Percentiles rank a stretch among this genome's conserved stretches.
Evolutionary conservation across 306 rosid genomes (phyloP).

Genomic region (Pterocarpus santalinus): DNA sequence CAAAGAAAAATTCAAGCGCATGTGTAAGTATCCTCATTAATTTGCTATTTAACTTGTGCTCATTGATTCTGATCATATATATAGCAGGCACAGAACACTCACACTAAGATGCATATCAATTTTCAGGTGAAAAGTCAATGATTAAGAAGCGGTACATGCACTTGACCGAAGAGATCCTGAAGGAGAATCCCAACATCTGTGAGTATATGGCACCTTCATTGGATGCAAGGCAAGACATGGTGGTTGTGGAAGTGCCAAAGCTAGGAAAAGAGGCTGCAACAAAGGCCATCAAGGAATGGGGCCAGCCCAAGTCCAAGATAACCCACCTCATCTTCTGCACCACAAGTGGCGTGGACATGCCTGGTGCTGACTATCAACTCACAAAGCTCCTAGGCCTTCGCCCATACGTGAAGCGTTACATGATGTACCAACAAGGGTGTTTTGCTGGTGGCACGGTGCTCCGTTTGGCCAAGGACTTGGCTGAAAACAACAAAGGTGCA

Average conservation of each 20-base stretch:
- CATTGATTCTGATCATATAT: neutral
- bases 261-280: constrained; percentile 53
- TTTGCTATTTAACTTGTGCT: neutral
- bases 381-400: constrained; percentile 47
- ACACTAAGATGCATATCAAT: neutral
- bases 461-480: no score
- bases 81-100: neutral
- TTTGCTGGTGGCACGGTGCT: no score
- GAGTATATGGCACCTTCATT: constrained; percentile 54
- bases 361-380: constrained; percentile 53
- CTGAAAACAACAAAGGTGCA: no score
- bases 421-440: constrained; percentile 49
- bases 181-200: constrained; percentile 41
- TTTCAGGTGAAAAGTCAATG: constrained; percentile 46
- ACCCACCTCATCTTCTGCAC: constrained; percentile 50
- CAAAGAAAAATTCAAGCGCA: constrained; percentile 52
- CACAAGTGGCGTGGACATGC: constrained; percentile 53
- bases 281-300: constrained; percentile 51
- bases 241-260: constrained; percentile 51
- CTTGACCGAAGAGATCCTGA: no score
- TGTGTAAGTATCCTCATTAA: constrained; percentile 41
- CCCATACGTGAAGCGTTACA: constrained; percentile 47
- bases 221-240: constrained; percentile 55
- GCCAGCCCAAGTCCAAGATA: constrained; percentile 41
- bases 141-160: no score